Evolutionary conservation across 139 green algal genomes (phyloP), one percentile per base, ranked within the genome.

Genomic region (Auxenochlorella protothecoides): DNA sequence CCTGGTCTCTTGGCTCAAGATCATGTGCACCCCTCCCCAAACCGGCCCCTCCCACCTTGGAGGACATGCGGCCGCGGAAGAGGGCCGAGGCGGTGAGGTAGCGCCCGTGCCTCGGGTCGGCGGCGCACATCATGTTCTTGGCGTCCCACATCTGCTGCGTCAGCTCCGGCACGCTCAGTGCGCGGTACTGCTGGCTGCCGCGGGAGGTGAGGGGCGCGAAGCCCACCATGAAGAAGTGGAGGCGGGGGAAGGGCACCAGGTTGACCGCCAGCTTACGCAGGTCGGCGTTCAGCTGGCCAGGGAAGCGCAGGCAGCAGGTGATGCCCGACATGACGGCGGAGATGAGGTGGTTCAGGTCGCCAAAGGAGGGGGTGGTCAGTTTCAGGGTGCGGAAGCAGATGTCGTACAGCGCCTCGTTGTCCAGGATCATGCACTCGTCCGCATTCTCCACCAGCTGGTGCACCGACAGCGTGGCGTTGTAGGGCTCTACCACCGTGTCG

Each of bases 171-270:
- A 97, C 91, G 9, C 89, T 94, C 68, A 97, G 83, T 66, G 79
- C 88, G 57, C 93, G 87, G 83, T 99, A 99, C 83, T 97, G 93
- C 90, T 98, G 93, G 71, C 85, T 93, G 76, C 94, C 94, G 74
- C 94, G 90, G 56, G 85, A 94, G 61, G 94, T 99, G 13, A 99
- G 86, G 7, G 93, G 93, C 5, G 93, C 92, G 83, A 98, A 98
- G 76, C 93, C 93, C 75, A 97, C 90, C 93, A 98, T 98, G 92
- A 99, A 99, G 88, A 99, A 99, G 89, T 99, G 94, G 53, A 99
- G 91, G 64, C 94, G 91, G 51, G 94, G 94, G 89, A 99, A 99
- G 77, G 95, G 95, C 76, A 99, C 96, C 68, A 99, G 83, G 89
- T 99, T 99, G 65, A 97, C 94, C 2, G 94, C 95, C 74, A 99